A percentile compares a stretch with the other conserved stretches of the same genome.
phyloP scores from a whole-genome alignment of 805 yeast species.

The Hermanozyma aechmeae region DNA sequence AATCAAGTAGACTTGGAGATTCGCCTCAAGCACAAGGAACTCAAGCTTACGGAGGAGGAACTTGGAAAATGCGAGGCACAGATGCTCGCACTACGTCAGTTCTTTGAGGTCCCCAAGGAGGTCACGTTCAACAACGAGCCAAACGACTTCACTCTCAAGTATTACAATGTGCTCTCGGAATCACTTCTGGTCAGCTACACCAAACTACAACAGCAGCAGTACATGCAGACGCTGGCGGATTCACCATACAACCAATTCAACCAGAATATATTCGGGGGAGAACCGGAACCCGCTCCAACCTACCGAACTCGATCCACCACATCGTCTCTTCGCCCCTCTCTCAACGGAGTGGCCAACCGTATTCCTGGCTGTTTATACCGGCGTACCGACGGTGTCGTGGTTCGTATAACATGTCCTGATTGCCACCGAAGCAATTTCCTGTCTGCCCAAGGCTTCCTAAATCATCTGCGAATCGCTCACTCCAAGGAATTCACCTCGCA shows the following conservation, averaged over 20 bases:
- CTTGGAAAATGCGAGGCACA: constrained; percentile 51
- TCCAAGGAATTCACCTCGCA: constrained; percentile 61
- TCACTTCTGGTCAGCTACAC: constrained; percentile 24
- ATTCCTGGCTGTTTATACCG: constrained; percentile 46
- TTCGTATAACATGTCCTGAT: constrained; percentile 56
- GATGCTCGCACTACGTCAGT: constrained; percentile 40
- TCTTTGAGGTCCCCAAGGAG: constrained; percentile 32
- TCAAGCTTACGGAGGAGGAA: constrained; percentile 41
- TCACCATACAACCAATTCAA: neutral
- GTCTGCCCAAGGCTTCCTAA: constrained; percentile 72
- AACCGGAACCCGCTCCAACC: constrained; percentile 13
- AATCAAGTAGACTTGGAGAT: constrained; percentile 53
- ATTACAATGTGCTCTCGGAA: constrained; percentile 27
- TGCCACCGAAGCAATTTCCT: constrained; percentile 66
- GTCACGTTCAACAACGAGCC: constrained; percentile 34
- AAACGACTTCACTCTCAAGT: constrained; percentile 34
- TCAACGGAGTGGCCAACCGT: constrained; percentile 9
- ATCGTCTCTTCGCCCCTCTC: constrained; percentile 43
- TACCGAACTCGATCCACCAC: constrained; percentile 44
- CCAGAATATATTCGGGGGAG: constrained; percentile 2
- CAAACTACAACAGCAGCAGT: constrained; percentile 12
- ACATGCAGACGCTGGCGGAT: constrained; percentile 1
- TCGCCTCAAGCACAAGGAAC: constrained; percentile 49
- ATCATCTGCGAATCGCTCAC: constrained; percentile 70
- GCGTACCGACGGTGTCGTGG: constrained; percentile 63